Evolutionary conservation across 2,329 filamentous ascomycete species (phyloP).

Genomic region (Aspergillus clavatus): DNA sequence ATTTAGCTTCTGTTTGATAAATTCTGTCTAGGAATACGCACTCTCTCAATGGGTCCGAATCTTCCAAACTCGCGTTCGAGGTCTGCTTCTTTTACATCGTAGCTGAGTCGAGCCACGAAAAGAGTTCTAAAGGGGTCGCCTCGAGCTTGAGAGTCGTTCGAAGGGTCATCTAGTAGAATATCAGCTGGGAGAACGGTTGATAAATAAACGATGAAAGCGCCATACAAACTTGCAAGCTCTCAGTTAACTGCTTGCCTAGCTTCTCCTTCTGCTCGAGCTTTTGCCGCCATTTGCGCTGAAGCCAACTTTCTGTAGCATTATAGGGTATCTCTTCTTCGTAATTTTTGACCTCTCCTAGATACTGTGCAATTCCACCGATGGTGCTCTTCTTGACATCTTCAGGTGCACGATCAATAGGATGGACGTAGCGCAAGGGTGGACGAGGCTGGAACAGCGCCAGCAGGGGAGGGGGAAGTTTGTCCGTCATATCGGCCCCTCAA

Average conservation of each 20-base stretch:
- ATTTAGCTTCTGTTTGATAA: slow-evolving; percentile 16
- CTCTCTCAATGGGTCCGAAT: slow-evolving; percentile 89
- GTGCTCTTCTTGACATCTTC: slow-evolving; percentile 72
- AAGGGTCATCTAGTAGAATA: slow-evolving; percentile 63
- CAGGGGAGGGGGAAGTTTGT: slow-evolving; percentile 89
- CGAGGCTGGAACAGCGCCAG: slow-evolving; percentile 92
- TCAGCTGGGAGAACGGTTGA: slow-evolving; percentile 2
- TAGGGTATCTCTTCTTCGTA: slow-evolving; percentile 76
- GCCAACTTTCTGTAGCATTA: slow-evolving; percentile 83
- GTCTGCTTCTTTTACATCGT: slow-evolving; percentile 83
- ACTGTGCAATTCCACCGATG: slow-evolving; percentile 70
- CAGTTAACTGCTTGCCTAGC: slow-evolving; percentile 58
- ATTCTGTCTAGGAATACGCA: slow-evolving; percentile 41
- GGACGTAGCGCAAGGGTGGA: slow-evolving; percentile 83
- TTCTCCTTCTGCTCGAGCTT: slow-evolving; percentile 72
- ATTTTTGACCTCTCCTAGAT: slow-evolving; percentile 65
- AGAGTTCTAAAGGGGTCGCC: slow-evolving; percentile 94
- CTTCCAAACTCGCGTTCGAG: slow-evolving; percentile 89
- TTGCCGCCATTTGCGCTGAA: slow-evolving; percentile 78
- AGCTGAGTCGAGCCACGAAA: slow-evolving; percentile 84
- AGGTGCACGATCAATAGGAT: slow-evolving; percentile 74
- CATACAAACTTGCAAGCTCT: slow-evolving; percentile 63
- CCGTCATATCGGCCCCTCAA: slow-evolving; percentile 65
- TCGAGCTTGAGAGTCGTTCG: slow-evolving; percentile 79
- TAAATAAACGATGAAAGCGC: neutral